Evolutionary conservation across 805 yeast genomes (phyloP).

Genomic region (Lipomyces spencermartinsiae): DNA sequence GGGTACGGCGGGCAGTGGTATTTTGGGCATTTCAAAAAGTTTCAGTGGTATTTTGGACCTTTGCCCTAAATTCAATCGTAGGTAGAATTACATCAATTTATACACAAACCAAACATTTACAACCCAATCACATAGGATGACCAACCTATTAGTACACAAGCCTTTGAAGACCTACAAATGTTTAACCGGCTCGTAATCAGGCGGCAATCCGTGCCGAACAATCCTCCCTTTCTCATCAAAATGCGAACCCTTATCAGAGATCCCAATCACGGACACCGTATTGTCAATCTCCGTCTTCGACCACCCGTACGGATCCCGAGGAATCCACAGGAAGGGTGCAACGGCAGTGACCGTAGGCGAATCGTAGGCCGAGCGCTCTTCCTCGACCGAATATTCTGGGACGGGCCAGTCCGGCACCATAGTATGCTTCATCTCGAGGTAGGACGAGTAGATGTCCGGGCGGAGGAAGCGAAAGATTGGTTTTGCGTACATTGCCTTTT

Average conservation of each 20-base stretch:
- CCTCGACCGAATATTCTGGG: constrained; percentile 46
- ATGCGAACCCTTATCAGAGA: constrained; percentile 71
- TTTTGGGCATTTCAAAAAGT: no score
- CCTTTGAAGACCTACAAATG: constrained; percentile 14
- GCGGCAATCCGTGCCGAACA: constrained; percentile 60
- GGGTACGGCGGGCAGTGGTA: no score
- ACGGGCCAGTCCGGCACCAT: constrained; percentile 43
- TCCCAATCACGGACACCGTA: constrained; percentile 60
- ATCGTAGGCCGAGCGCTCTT: constrained; percentile 71
- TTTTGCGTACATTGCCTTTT: constrained; percentile 18
- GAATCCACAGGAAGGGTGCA: constrained; percentile 88
- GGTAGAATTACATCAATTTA: background rate
- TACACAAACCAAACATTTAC: background rate
- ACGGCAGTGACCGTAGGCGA: constrained; percentile 73
- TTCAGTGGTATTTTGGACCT: no score
- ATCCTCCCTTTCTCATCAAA: constrained; percentile 59
- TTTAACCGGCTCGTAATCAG: constrained; percentile 43
- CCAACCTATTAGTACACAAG: background rate
- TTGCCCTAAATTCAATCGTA: no score
- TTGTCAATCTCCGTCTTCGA: constrained; percentile 65
- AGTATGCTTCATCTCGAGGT: constrained; percentile 24
- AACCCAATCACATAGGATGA: background rate
- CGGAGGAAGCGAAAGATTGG: constrained; percentile 36
- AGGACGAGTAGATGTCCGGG: constrained; percentile 38
- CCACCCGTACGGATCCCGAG: constrained; percentile 86